Evolutionary conservation across 345 rosid species (phyloP).

Genomic region (Salix purpurea): DNA sequence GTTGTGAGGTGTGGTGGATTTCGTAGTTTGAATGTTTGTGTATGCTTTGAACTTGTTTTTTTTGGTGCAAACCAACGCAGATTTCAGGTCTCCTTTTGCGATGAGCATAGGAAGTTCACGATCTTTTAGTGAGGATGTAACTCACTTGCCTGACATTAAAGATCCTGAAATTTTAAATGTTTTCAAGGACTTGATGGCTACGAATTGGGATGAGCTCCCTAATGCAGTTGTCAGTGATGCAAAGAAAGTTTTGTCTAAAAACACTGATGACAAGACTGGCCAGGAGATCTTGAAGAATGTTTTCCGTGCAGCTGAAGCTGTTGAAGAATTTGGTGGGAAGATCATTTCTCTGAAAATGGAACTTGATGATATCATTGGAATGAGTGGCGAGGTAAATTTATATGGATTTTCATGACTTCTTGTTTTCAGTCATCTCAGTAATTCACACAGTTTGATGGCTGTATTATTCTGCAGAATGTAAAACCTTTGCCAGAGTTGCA

Average conservation of each 20-base stretch:
- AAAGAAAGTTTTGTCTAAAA: constrained; percentile 55
- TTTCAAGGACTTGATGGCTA: constrained; percentile 86
- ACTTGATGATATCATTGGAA: constrained; percentile 78
- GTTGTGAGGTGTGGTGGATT: background rate
- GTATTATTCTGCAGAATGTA: constrained; percentile 50
- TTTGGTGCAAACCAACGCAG: constrained; percentile 29
- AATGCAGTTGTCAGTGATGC: constrained; percentile 42
- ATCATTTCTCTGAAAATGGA: constrained; percentile 74
- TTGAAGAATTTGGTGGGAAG: constrained; percentile 72
- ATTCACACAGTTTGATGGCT: constrained; percentile 14
- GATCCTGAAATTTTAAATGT: constrained; percentile 49
- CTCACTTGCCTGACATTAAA: constrained; percentile 61
- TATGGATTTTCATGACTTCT: background rate
- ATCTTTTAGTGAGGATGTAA: constrained; percentile 52
- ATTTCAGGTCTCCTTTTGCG: constrained; percentile 33
- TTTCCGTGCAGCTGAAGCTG: constrained; percentile 82
- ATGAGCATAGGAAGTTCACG: constrained; percentile 47
- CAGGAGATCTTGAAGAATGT: constrained; percentile 67
- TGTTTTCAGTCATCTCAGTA: background rate
- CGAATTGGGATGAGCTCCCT: constrained; percentile 72
- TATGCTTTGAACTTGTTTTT: constrained; percentile 1
- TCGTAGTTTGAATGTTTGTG: too few species aligned
- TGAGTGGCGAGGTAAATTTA: constrained; percentile 76
- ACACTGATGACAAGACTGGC: constrained; percentile 62
- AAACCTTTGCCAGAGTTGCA: constrained; percentile 56